phyloP scores from a whole-genome alignment of 805 yeast genomes.

The Lachancea sp. region DNA sequence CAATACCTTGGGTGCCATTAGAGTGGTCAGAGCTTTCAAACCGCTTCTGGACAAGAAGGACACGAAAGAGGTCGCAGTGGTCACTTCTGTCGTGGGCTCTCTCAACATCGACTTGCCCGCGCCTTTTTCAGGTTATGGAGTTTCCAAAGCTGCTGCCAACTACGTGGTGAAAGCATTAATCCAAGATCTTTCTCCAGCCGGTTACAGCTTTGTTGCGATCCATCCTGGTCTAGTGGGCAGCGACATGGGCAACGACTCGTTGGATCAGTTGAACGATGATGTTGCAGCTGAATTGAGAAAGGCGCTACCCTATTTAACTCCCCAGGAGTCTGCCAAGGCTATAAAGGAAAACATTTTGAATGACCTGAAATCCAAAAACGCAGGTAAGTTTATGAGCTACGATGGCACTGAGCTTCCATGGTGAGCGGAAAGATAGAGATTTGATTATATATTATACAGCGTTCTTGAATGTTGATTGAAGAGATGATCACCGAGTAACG shows the following conservation, averaged over 20 bases:
- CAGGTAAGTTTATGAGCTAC: slow-evolving; percentile 26
- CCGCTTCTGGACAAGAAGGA: slow-evolving; percentile 19
- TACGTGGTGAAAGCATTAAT: slow-evolving; percentile 26
- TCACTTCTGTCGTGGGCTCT: slow-evolving; percentile 27
- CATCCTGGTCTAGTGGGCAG: slow-evolving; percentile 39
- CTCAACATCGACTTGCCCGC: slow-evolving; percentile 15
- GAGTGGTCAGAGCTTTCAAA: slow-evolving; percentile 12
- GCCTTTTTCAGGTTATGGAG: slow-evolving; percentile 29
- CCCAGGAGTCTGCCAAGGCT: slow-evolving; percentile 23
- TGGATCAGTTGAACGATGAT: neutral
- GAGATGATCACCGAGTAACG: too few species aligned
- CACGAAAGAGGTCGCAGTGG: slow-evolving; percentile 23
- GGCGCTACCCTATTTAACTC: slow-evolving; percentile 13
- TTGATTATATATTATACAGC: too few species aligned
- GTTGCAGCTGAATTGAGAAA: neutral
- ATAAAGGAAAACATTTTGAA: slow-evolving; percentile 15
- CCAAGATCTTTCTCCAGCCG: slow-evolving; percentile 22
- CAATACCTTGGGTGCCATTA: slow-evolving; percentile 12
- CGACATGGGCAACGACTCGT: slow-evolving; percentile 26
- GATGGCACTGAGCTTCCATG: slow-evolving; percentile 17
- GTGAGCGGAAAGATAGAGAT: too few species aligned
- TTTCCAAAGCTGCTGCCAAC: slow-evolving; percentile 36
- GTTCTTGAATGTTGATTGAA: too few species aligned
- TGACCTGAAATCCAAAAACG: slow-evolving; percentile 20
- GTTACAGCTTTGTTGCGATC: slow-evolving; percentile 29